phyloP scores from a whole-genome alignment of 139 green algal genomes.

The Chlamydomonas incerta region DNA sequence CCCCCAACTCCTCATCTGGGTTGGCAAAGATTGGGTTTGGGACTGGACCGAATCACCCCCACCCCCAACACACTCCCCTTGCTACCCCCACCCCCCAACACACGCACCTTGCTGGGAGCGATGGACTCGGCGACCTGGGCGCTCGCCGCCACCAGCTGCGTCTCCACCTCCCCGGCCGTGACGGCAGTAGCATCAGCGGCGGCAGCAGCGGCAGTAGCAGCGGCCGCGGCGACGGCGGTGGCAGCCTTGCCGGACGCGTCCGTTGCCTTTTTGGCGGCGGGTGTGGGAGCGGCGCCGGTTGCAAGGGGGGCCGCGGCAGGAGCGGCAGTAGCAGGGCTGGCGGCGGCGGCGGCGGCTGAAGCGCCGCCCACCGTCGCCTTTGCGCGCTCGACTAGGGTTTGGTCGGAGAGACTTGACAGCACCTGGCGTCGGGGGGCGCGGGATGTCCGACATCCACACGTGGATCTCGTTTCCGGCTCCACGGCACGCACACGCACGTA shows the following conservation, averaged over 20 bases:
- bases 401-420: conserved; percentile 6
- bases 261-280: not conserved
- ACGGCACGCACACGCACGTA: no score
- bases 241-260: not conserved
- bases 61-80: not conserved
- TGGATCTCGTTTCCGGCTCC: no score
- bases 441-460: no score
- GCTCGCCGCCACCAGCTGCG: conserved; percentile 31
- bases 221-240: not conserved
- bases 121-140: conserved; percentile 29
- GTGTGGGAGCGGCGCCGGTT: not conserved
- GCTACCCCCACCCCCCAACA: not conserved
- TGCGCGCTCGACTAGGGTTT: conserved; percentile 12
- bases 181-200: not conserved
- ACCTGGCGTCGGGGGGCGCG: conserved; percentile 17
- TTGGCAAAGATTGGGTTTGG: no score
- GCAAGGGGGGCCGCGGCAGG: not conserved
- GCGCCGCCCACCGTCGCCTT: not conserved
- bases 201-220: not conserved
- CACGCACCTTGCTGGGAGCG: not conserved
- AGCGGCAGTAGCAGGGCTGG: not conserved
- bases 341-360: not conserved
- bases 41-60: no score
- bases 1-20: no score
- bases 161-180: not conserved